A percentile compares a stretch with the other conserved stretches of the same genome.
Conservation (phyloP, 2,329 filamentous ascomycete genomes). For the Thielaviopsis punctulata region DNA sequence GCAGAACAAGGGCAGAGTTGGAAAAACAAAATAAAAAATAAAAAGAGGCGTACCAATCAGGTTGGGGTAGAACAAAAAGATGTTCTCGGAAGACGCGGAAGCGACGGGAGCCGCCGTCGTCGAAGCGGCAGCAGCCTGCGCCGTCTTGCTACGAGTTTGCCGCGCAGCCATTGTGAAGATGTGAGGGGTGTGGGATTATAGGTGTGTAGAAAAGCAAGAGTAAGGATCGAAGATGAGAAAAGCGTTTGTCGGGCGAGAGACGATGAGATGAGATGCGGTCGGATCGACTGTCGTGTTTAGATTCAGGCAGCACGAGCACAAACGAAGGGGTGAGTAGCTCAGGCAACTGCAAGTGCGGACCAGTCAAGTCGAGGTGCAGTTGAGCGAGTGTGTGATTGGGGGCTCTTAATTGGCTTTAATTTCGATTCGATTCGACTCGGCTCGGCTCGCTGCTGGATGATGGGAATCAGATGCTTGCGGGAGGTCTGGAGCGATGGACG, state of each 20-base stretch:
- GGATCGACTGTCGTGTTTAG: background rate
- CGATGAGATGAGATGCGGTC: background rate
- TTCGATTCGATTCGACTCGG: background rate
- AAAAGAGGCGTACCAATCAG: slow-evolving; percentile 53
- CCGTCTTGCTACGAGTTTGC: slow-evolving; percentile 15
- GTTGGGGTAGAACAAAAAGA: slow-evolving; percentile 69
- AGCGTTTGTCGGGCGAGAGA: background rate
- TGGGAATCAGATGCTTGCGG: background rate
- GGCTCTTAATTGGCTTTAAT: too few species aligned
- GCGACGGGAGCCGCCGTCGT: slow-evolving; percentile 19
- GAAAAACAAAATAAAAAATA: background rate
- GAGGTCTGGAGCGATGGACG: background rate
- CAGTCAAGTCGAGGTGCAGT: background rate
- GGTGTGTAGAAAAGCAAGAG: background rate
- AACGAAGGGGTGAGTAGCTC: background rate
- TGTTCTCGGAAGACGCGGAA: slow-evolving; percentile 41
- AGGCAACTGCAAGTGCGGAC: background rate
- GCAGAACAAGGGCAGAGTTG: background rate
- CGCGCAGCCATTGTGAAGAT: slow-evolving; percentile 10
- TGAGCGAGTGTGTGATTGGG: background rate
- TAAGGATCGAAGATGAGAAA: background rate
- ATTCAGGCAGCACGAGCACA: background rate
- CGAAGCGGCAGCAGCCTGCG: slow-evolving; percentile 9
- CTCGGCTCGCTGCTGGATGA: background rate
- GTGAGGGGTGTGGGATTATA: background rate